phyloP scores from a whole-genome alignment of 345 rosid species.

The Arabis hirsuta region DNA sequence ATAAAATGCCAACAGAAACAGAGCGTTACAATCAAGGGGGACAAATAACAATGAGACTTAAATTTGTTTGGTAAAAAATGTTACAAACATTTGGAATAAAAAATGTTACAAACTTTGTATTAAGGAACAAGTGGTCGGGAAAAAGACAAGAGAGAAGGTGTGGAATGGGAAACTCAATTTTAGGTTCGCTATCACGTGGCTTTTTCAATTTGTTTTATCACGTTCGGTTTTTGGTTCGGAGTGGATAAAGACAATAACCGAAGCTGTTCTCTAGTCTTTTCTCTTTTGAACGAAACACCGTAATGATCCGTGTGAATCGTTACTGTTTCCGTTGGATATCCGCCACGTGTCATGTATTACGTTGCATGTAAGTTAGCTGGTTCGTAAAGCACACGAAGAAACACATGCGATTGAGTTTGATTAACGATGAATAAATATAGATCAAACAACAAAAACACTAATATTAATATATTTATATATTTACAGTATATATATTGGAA shows the following conservation, averaged over 20 bases:
- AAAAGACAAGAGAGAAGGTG: slow-evolving; percentile 7
- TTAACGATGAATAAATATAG: too few species aligned
- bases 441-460: too few species aligned
- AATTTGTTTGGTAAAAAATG: neutral
- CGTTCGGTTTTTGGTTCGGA: slow-evolving; percentile 16
- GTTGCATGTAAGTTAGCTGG: neutral
- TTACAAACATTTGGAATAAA: too few species aligned
- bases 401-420: too few species aligned
- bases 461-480: too few species aligned
- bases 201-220: slow-evolving; percentile 1
- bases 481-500: too few species aligned
- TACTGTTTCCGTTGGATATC: neutral
- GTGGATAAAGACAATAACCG: slow-evolving; percentile 22
- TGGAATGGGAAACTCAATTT: neutral
- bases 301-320: neutral
- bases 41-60: neutral
- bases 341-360: neutral
- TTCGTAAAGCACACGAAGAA: too few species aligned
- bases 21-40: neutral
- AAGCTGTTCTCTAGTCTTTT: slow-evolving; percentile 17
- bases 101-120: neutral
- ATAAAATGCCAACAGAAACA: neutral
- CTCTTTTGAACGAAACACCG: neutral
- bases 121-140: slow-evolving; percentile 18
- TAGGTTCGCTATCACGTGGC: slow-evolving; percentile 14